phyloP scores from a whole-genome alignment of 148 eudicot species.

The Nepenthes gracilis region DNA sequence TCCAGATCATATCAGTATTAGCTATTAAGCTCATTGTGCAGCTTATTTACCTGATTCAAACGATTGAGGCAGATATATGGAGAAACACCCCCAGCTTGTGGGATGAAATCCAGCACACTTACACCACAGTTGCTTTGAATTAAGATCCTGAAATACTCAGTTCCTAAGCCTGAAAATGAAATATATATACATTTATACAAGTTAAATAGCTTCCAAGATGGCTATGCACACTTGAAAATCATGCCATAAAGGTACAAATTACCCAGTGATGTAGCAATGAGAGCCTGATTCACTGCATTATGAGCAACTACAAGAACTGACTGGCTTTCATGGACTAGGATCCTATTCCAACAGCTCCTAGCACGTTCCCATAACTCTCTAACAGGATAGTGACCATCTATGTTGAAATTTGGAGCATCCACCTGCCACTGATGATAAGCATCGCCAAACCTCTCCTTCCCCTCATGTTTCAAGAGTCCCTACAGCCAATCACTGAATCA shows the following conservation, averaged over 20 bases:
- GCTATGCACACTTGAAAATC: neutral
- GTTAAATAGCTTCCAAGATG: neutral
- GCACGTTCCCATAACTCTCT: constrained; percentile 92
- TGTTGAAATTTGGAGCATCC: constrained; percentile 73
- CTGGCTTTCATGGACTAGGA: constrained; percentile 64
- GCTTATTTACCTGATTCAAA: constrained; percentile 72
- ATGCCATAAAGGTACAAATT: neutral
- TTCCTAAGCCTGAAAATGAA: constrained; percentile 57
- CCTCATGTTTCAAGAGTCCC: constrained; percentile 95
- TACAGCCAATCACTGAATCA: constrained; percentile 24
- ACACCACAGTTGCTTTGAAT: constrained; percentile 99
- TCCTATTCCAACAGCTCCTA: constrained; percentile 69
- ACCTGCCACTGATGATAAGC: constrained; percentile 74
- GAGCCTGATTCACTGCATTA: constrained; percentile 98
- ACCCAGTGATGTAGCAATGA: constrained; percentile 91
- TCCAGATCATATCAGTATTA: neutral
- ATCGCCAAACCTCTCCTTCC: constrained; percentile 61
- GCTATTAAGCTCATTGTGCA: neutral
- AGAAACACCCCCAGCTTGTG: constrained; percentile 47
- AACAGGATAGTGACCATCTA: constrained; percentile 85
- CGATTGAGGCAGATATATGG: constrained; percentile 78
- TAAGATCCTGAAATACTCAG: constrained; percentile 85
- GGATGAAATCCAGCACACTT: constrained; percentile 84
- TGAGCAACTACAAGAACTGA: constrained; percentile 98
- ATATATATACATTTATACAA: neutral